phyloP scores from a whole-genome alignment of 2,329 filamentous ascomycete genomes.

The Phialophora macrospora region DNA sequence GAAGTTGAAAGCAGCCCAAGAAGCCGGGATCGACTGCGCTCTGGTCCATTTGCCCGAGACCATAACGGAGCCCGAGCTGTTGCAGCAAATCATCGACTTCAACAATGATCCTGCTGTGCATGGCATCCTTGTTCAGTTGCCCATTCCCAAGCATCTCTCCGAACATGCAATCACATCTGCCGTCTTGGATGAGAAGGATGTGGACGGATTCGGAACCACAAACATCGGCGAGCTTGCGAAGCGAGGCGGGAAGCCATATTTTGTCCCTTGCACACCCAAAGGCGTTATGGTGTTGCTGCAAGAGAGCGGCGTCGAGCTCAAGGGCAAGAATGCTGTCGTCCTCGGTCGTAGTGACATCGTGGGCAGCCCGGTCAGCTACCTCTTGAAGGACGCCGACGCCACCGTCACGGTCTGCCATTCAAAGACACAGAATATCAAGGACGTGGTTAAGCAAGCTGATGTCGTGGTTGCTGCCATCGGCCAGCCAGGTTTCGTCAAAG shows the following conservation, averaged over 20 bases:
- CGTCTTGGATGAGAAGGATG: constrained; percentile 92
- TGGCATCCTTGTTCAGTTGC: constrained; percentile 92
- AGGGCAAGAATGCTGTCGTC: constrained; percentile 92
- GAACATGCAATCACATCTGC: constrained; percentile 90
- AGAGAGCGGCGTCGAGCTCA: constrained; percentile 79
- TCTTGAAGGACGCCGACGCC: constrained; percentile 92
- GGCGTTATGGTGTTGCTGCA: constrained; percentile 92
- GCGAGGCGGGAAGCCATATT: constrained; percentile 84
- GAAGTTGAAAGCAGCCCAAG: constrained; percentile 96
- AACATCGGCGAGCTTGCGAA: constrained; percentile 98
- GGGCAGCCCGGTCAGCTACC: constrained; percentile 92
- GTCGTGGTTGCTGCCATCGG: constrained; percentile 93
- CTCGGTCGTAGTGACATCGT: constrained; percentile 96
- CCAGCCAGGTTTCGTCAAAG: constrained; percentile 83
- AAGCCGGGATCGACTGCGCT: constrained; percentile 91
- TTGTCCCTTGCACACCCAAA: constrained; percentile 94
- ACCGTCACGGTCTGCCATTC: constrained; percentile 98
- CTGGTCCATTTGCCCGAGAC: constrained; percentile 81
- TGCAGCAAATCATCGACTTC: constrained; percentile 77
- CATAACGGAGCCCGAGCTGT: constrained; percentile 81
- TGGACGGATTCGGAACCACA: constrained; percentile 90
- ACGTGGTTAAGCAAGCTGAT: constrained; percentile 81
- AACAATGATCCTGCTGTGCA: constrained; percentile 88
- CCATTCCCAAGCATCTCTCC: constrained; percentile 84
- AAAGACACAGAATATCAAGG: constrained; percentile 73